Base-by-base conservation (phyloP, 768 basidiomycete genomes). In the Floccularia luteovirens region DNA sequence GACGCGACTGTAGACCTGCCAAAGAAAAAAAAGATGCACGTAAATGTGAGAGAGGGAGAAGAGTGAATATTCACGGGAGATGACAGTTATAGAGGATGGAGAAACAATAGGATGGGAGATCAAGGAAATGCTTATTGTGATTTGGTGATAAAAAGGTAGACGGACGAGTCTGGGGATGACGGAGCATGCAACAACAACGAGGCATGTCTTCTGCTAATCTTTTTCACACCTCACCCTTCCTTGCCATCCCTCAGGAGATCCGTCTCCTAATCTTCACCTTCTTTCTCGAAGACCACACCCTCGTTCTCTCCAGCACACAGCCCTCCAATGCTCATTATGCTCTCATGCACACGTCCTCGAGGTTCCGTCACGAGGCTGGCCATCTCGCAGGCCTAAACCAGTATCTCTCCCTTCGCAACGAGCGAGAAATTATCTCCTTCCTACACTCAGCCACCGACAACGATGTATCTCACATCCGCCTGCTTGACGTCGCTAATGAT, bases 401-500 rank as follows among this genome's bases (percentile, higher is more conserved):
- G 28, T 64, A 67, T 45, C 20, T 66, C 36, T 67, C 63, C 22
- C 59, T 70, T 22, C 41, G 52, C 39, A 53, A 64, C 49, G 67
- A 66, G 51, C 48, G 43, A 27, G 62, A 70, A 44, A 61, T 66
- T 27, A 38, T 48, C 30, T 43, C 35, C 28, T 59, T 61, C 45
- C 48, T 58, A 8, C 17, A 38, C 19, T 43, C 41, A 31, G 48
- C 55, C 22, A 44, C 38, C 19, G 50, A 48, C 4, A 43, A 47
- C 38, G 25, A 46, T 19, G 51, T 51, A 24, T 37, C 48, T n/a
- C 52, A 37, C 12, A 48, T 68, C 14, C 41, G 47, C 8, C 61
- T 53, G 46, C 58, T 55, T 13, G 66, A 69, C 44, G 61, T 65
- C 36, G 64, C 60, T 31, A 68, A 63, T 46, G 68, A 69, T 46